Conservation (phyloP, 2,329 filamentous ascomycete genomes). For the Verticillium alfalfae region DNA sequence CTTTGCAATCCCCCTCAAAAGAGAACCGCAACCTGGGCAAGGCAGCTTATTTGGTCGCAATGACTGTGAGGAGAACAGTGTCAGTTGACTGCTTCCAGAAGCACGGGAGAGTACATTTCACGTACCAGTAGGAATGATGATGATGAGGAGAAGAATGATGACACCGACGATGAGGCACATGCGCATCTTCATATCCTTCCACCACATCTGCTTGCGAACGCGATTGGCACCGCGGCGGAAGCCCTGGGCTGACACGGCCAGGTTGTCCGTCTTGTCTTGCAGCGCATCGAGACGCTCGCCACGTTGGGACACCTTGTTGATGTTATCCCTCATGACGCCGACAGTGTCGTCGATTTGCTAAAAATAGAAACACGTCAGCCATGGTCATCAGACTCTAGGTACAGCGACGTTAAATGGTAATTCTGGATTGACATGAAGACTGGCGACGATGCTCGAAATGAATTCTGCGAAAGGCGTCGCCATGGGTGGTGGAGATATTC, state of each 20-base stretch:
- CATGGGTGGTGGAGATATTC: neutral
- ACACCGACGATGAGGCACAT: slow-evolving; percentile 91
- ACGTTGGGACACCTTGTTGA: slow-evolving; percentile 93
- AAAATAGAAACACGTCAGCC: slow-evolving; percentile 9
- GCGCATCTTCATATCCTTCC: slow-evolving; percentile 99
- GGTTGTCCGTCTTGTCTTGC: slow-evolving; percentile 91
- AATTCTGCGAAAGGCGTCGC: neutral
- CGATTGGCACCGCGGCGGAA: slow-evolving; percentile 96
- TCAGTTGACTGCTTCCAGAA: neutral
- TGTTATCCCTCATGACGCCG: slow-evolving; percentile 93
- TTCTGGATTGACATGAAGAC: neutral
- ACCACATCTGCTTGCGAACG: slow-evolving; percentile 98
- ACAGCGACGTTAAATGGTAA: neutral
- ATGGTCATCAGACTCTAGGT: neutral
- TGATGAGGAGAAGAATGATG: slow-evolving; percentile 85
- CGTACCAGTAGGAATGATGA: slow-evolving; percentile 89
- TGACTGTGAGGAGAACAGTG: slow-evolving; percentile 23
- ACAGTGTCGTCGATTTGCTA: slow-evolving; percentile 98
- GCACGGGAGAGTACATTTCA: slow-evolving; percentile 7
- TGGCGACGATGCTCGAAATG: neutral
- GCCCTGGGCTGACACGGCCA: slow-evolving; percentile 86
- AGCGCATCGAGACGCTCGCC: slow-evolving; percentile 82
- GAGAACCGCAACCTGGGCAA: neutral
- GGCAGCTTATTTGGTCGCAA: slow-evolving; percentile 25
- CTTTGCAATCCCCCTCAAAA: neutral